phyloP scores from a whole-genome alignment of 495 filamentous ascomycete genomes.

The Penicillium egyptiacum region DNA sequence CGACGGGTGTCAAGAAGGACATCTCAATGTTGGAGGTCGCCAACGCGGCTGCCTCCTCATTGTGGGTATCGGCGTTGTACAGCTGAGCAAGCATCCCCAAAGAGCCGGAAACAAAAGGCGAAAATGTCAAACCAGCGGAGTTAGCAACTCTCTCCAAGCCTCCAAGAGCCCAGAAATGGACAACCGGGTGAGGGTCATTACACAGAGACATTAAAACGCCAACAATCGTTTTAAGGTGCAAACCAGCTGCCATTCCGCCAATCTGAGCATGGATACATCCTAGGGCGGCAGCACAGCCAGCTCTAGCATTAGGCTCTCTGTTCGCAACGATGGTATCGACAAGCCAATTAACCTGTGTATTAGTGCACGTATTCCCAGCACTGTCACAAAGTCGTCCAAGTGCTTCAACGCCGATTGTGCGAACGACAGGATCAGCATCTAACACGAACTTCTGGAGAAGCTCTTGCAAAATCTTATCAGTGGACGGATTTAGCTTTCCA shows the following conservation, averaged over 20 bases:
- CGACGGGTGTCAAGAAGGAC: constrained; percentile 73
- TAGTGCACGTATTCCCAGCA: constrained; percentile 85
- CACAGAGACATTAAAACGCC: constrained; percentile 93
- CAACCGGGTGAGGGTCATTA: constrained; percentile 92
- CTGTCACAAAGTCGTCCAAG: constrained; percentile 88
- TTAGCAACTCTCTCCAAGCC: constrained; percentile 85
- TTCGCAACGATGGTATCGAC: constrained; percentile 92
- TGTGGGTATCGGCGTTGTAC: constrained; percentile 88
- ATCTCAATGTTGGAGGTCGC: constrained; percentile 87
- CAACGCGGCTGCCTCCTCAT: constrained; percentile 72
- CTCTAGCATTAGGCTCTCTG: constrained; percentile 86
- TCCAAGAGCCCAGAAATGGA: constrained; percentile 95
- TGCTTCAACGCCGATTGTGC: constrained; percentile 81
- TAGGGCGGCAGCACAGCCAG: constrained; percentile 90
- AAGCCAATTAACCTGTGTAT: constrained; percentile 84
- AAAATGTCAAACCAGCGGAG: constrained; percentile 89
- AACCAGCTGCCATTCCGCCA: constrained; percentile 97
- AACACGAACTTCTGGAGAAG: constrained; percentile 74
- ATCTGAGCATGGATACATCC: constrained; percentile 93
- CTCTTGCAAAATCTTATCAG: constrained; percentile 86
- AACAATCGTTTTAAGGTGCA: constrained; percentile 93
- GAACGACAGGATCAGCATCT: constrained; percentile 79
- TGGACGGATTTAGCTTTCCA: constrained; percentile 72
- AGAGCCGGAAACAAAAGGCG: constrained; percentile 82
- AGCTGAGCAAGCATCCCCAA: constrained; percentile 91